phyloP scores from a whole-genome alignment of 495 filamentous ascomycete genomes.

The Penicillium ucsense region DNA sequence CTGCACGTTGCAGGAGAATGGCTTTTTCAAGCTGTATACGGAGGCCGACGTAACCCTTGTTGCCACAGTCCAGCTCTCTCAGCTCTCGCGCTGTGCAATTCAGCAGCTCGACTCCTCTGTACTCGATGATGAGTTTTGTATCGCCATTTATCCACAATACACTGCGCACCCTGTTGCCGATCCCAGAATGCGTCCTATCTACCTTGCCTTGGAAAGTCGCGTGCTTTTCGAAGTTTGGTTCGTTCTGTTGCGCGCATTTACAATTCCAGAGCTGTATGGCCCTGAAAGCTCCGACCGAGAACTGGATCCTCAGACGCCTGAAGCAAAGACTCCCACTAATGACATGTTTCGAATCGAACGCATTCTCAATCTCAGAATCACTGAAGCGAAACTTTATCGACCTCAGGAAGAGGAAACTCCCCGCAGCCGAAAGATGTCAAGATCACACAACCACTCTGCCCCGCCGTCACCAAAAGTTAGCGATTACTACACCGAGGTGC shows the following conservation, averaged over 20 bases:
- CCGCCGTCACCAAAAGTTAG: conserved; percentile 21
- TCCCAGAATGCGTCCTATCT: conserved; percentile 45
- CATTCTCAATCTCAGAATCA: conserved; percentile 46
- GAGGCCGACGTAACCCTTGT: conserved; percentile 73
- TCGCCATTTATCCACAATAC: conserved; percentile 83
- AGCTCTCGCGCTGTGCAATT: conserved; percentile 79
- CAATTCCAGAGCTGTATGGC: conserved; percentile 86
- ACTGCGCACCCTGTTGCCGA: conserved; percentile 49
- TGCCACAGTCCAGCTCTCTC: conserved; percentile 77
- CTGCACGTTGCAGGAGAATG: conserved; percentile 91
- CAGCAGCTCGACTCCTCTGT: conserved; percentile 88
- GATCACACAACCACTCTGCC: conserved; percentile 23
- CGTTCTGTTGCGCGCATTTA: conserved; percentile 83
- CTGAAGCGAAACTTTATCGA: conserved; percentile 48
- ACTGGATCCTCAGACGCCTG: conserved; percentile 14
- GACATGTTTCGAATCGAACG: conserved; percentile 63
- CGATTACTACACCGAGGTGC: conserved; percentile 80
- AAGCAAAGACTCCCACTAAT: conserved; percentile 14
- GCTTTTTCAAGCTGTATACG: conserved; percentile 81
- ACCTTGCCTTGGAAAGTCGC: conserved; percentile 77
- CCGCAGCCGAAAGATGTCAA: conserved; percentile 31
- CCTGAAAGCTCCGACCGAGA: conserved; percentile 30
- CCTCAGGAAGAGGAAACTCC: conserved; percentile 22
- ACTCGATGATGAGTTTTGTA: conserved; percentile 85
- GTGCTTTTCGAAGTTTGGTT: conserved; percentile 96